Evolutionary conservation across 192 early-diverging fungal species (phyloP), one percentile per base, ranked within the genome.

Genomic region (Jimgerdemannia lactiflua): DNA sequence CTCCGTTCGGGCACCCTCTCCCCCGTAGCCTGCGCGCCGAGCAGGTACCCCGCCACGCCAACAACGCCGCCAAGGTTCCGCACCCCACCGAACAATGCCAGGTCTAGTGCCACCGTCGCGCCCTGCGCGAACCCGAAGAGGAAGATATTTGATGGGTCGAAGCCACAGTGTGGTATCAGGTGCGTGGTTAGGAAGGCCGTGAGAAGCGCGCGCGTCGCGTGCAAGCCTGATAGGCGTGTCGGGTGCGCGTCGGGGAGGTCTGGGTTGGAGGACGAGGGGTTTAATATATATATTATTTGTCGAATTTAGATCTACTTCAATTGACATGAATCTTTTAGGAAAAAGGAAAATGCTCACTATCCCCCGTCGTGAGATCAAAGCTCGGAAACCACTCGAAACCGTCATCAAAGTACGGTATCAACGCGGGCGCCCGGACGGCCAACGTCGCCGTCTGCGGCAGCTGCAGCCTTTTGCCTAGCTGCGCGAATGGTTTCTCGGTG

Each of bases 91-190:
- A 89, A 86, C 8, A 91, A 78, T 0, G 83, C 90, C 40, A 90
- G 14, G 76, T 94, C 91, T 68, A 95, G 69, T 42, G 92, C 92
- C 17, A 88, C 84, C 4, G 83, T 78, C 3, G 85, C 94, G 44
- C 94, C 94, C 64, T 95, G 92, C 10, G 90, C 87, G 77, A 94
- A 95, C 3, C 94, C 94, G 80, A 95, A 88, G 3, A 94, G 69
- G 63, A 89, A 86, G 42, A 93, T 85, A 29, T 83, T 77, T 43
- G 71, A 69, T 4, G 82, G 70, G 0, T 71, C 67, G 74, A 84
- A 90, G n/a, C 80, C 76, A 70, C 85, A 85, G 8, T 81, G 59
- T 9, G 82, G 67, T 6, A 88, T 77, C 63, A 83, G 71, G 42
- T 87, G 79, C 7, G 82, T 40, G 3, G 92, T 20, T 18, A 94